These are phyloP conservation scores for Sarocladiaceae sp. DNA, from an alignment of 2,329 filamentous ascomycete species.

Conservation along the genomic window DNA sequence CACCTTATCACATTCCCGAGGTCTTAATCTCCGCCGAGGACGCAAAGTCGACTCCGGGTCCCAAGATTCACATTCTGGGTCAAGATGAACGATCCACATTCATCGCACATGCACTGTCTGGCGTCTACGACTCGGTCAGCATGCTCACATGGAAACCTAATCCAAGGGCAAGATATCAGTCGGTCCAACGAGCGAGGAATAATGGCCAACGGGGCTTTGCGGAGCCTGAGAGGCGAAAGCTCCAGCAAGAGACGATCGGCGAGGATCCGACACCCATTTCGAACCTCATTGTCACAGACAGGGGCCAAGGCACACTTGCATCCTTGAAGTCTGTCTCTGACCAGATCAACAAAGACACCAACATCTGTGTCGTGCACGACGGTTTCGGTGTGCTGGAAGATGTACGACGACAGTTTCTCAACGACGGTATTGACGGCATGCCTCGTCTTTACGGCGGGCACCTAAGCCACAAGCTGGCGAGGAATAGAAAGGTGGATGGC, in stretches of 20 bases:
- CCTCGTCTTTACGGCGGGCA: constrained; percentile 74
- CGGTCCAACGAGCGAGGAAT: neutral
- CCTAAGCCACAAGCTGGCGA: constrained; percentile 40
- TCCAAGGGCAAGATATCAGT: constrained; percentile 1
- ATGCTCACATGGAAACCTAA: constrained; percentile 22
- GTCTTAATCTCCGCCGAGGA: constrained; percentile 27
- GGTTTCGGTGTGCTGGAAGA: constrained; percentile 80
- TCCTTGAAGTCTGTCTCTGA: constrained; percentile 56
- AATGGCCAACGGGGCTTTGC: neutral
- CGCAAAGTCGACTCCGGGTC: constrained; percentile 22
- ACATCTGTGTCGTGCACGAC: constrained; percentile 71
- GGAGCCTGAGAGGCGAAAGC: constrained; percentile 11
- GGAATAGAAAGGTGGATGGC: constrained; percentile 32
- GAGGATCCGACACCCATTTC: constrained; percentile 51
- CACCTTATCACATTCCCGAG: constrained; percentile 13
- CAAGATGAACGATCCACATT: constrained; percentile 34
- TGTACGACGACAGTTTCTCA: constrained; percentile 59
- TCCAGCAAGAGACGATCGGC: constrained; percentile 14
- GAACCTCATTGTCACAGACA: constrained; percentile 62
- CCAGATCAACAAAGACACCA: constrained; percentile 61
- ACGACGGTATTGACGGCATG: constrained; percentile 55
- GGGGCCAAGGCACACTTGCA: constrained; percentile 44
- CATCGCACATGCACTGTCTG: constrained; percentile 33
- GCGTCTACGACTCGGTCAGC: constrained; percentile 34
- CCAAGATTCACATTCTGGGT: constrained; percentile 36